Evolutionary conservation across 1,284 basidiomycete species (phyloP).

Genomic region (Phylloboletellus chloephorus): DNA sequence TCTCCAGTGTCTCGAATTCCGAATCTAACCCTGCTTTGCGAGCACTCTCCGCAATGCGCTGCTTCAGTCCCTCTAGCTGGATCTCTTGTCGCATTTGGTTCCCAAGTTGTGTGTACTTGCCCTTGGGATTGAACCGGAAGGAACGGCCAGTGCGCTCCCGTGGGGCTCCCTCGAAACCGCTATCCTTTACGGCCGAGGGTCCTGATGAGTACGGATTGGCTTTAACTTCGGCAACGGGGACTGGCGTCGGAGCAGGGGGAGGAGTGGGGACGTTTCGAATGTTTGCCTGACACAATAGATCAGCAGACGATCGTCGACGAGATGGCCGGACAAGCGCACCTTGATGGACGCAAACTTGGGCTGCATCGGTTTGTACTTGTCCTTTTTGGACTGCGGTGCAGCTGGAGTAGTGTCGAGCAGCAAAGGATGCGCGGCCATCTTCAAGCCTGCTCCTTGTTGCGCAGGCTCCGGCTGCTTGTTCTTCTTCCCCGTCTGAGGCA

Average conservation of each 20-base stretch:
- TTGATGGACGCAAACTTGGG: slow-evolving; percentile 95
- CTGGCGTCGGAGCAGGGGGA: slow-evolving; percentile 49
- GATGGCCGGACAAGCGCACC: slow-evolving; percentile 32
- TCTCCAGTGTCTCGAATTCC: slow-evolving; percentile 88
- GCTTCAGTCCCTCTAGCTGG: slow-evolving; percentile 88
- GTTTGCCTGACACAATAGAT: slow-evolving; percentile 52
- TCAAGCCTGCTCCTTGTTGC: slow-evolving; percentile 76
- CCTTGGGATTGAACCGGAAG: slow-evolving; percentile 85
- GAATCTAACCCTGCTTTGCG: slow-evolving; percentile 90
- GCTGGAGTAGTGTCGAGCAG: slow-evolving; percentile 62
- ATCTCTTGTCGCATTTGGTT: slow-evolving; percentile 81
- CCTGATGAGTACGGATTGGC: slow-evolving; percentile 72
- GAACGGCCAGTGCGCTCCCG: slow-evolving; percentile 65
- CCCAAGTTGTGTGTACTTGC: slow-evolving; percentile 82
- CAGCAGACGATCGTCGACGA: background rate
- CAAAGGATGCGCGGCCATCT: slow-evolving; percentile 86
- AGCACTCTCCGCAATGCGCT: slow-evolving; percentile 87
- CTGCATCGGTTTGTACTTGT: slow-evolving; percentile 93
- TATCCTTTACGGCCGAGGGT: slow-evolving; percentile 47
- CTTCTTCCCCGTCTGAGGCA: slow-evolving; percentile 51
- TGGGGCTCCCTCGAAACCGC: slow-evolving; percentile 61
- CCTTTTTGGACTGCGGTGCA: slow-evolving; percentile 73
- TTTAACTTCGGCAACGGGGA: slow-evolving; percentile 39
- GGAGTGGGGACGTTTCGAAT: slow-evolving; percentile 64
- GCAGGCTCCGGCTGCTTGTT: slow-evolving; percentile 52